These are phyloP conservation scores for Miscanthus lutarioriparius DNA, from an alignment of 176 grass and related monocot genomes.

Conservation along the genomic window DNA sequence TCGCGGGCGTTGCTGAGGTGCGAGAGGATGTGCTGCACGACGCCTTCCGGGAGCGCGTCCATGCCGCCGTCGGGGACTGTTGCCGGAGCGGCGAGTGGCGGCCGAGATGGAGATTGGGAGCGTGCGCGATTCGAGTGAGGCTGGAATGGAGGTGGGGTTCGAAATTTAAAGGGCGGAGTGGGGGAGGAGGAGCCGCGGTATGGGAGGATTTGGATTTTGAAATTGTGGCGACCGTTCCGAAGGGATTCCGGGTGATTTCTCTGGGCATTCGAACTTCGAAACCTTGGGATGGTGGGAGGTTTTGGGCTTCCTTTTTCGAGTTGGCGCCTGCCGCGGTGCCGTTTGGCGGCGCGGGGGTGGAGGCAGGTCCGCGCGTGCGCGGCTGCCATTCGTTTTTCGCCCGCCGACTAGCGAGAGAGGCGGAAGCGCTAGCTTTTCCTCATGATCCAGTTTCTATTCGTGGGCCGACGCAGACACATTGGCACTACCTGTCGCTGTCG, in stretches of 20 bases:
- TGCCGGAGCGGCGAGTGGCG: not conserved
- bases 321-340: not conserved
- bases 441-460: too few species aligned
- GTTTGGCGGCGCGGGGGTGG: not conserved
- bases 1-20: conserved; percentile 75
- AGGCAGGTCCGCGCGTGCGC: not conserved
- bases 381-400: not conserved
- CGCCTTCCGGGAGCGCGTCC: conserved; percentile 78
- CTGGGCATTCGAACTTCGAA: not conserved
- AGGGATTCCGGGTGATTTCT: conserved; percentile 2
- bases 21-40: conserved; percentile 78
- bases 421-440: not conserved
- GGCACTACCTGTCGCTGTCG: not conserved
- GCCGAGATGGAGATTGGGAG: not conserved
- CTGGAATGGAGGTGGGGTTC: not conserved
- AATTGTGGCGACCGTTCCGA: conserved; percentile 3
- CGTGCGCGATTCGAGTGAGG: not conserved
- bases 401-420: not conserved
- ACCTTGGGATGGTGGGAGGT: not conserved
- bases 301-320: not conserved
- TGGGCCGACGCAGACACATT: not conserved
- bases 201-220: conserved; percentile 29
- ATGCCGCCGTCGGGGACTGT: conserved; percentile 23
- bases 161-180: conserved; percentile 26
- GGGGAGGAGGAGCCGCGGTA: not conserved